phyloP scores from a whole-genome alignment of 495 filamentous ascomycete species.

The Penicillium subrubescens region DNA sequence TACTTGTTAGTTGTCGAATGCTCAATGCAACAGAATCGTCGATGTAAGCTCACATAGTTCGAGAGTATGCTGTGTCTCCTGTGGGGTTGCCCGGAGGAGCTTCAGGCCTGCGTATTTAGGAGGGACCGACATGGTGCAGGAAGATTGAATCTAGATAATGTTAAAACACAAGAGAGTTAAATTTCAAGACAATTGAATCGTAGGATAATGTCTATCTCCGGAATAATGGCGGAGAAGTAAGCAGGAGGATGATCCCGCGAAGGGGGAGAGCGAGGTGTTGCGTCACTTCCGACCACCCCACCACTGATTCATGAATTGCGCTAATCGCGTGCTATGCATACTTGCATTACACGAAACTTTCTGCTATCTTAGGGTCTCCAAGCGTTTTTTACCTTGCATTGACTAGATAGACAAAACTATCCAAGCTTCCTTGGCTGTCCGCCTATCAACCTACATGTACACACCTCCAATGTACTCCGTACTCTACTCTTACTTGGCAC shows the following conservation, averaged over 20 bases:
- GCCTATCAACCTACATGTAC: too few species aligned
- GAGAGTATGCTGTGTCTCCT: constrained; percentile 65
- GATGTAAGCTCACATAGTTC: constrained; percentile 60
- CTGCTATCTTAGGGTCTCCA: too few species aligned
- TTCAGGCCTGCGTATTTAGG: constrained; percentile 77
- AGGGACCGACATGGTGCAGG: constrained; percentile 65
- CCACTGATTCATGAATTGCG: not conserved
- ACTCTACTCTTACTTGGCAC: too few species aligned
- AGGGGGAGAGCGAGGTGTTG: not conserved
- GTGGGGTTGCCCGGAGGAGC: constrained; percentile 46
- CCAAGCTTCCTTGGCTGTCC: too few species aligned
- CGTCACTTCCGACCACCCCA: constrained; percentile 2
- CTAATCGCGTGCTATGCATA: not conserved
- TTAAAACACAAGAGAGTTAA: not conserved
- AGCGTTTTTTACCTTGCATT: too few species aligned
- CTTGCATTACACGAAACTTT: too few species aligned
- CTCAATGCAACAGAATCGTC: not conserved
- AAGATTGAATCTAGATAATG: not conserved
- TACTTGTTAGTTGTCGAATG: constrained; percentile 2
- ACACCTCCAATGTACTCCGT: too few species aligned
- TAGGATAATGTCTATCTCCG: not conserved
- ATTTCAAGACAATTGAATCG: not conserved
- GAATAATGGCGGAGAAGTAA: not conserved
- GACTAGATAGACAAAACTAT: too few species aligned
- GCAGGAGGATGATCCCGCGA: not conserved